A percentile compares a stretch with the other conserved stretches of the same genome.
Conservation (phyloP, 148 eudicot genomes). For the Silene conica region DNA sequence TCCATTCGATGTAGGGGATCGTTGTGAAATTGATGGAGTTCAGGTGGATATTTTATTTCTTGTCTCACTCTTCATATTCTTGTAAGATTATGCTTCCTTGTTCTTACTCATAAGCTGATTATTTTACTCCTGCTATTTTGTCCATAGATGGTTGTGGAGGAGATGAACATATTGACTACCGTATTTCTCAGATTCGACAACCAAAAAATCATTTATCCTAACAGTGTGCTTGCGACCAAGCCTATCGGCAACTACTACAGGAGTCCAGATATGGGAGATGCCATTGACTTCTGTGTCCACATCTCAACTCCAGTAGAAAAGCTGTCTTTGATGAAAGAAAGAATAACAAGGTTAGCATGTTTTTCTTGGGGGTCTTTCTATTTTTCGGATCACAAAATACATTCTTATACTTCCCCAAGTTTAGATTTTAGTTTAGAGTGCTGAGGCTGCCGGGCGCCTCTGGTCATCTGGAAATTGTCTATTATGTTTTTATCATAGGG, state of each 20-base stretch:
- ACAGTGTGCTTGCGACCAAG: constrained; percentile 68
- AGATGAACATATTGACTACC: constrained; percentile 75
- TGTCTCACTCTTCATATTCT: background rate
- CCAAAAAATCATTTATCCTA: constrained; percentile 73
- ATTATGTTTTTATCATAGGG: too few relatives aligned
- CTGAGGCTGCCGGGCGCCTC: too few relatives aligned
- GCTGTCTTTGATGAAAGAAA: constrained; percentile 64
- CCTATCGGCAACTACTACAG: constrained; percentile 72
- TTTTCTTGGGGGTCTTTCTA: background rate
- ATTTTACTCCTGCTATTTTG: background rate
- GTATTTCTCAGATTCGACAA: constrained; percentile 67
- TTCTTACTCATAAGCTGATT: background rate
- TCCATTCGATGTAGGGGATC: constrained; percentile 34
- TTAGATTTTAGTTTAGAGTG: background rate
- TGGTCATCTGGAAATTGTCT: too few relatives aligned
- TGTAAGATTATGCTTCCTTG: background rate
- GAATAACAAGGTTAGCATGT: constrained; percentile 46
- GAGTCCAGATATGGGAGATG: constrained; percentile 88
- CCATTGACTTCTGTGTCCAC: constrained; percentile 61
- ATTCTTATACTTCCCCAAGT: background rate
- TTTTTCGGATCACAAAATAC: background rate
- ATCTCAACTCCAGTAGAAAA: constrained; percentile 67
- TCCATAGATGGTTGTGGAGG: constrained; percentile 79
- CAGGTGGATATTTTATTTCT: constrained; percentile 39
- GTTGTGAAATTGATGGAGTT: constrained; percentile 44